Conservation (phyloP, 192 early-diverging fungal species). For the Pilaira anomala region DNA sequence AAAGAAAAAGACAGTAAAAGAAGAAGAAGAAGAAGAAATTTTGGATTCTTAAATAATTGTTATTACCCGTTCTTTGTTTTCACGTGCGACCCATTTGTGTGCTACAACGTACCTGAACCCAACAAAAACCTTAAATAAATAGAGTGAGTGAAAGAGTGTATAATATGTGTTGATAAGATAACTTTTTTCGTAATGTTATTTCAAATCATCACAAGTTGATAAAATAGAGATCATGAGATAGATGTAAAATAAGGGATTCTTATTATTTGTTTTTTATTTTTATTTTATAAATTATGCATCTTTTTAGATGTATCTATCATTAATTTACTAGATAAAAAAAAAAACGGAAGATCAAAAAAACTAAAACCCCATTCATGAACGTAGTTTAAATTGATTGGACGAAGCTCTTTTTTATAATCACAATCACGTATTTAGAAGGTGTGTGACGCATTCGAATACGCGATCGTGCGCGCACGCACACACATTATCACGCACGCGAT, state of each 20-base stretch:
- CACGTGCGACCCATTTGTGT: constrained; percentile 1
- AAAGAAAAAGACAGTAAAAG: background rate
- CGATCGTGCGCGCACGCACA: too few relatives aligned
- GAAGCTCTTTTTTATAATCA: too few relatives aligned
- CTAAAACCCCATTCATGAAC: too few relatives aligned
- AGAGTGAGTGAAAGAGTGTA: background rate
- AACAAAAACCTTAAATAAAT: background rate
- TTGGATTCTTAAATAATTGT: background rate
- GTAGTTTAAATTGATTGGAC: too few relatives aligned
- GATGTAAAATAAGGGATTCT: background rate
- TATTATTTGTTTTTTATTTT: constrained; percentile 1
- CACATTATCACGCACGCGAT: too few relatives aligned
- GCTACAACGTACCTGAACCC: too few relatives aligned
- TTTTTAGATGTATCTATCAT: too few relatives aligned
- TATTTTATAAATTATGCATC: too few relatives aligned
- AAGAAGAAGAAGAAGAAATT: constrained; percentile 7
- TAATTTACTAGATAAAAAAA: background rate
- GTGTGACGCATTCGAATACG: too few relatives aligned
- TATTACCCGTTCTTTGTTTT: constrained; percentile 5
- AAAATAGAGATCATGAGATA: background rate
- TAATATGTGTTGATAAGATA: too few relatives aligned
- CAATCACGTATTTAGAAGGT: too few relatives aligned
- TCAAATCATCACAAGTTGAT: background rate
- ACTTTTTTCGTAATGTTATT: too few relatives aligned
- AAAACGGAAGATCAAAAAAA: background rate